phyloP scores from a whole-genome alignment of 306 rosid genomes.

The Betula pendula region DNA sequence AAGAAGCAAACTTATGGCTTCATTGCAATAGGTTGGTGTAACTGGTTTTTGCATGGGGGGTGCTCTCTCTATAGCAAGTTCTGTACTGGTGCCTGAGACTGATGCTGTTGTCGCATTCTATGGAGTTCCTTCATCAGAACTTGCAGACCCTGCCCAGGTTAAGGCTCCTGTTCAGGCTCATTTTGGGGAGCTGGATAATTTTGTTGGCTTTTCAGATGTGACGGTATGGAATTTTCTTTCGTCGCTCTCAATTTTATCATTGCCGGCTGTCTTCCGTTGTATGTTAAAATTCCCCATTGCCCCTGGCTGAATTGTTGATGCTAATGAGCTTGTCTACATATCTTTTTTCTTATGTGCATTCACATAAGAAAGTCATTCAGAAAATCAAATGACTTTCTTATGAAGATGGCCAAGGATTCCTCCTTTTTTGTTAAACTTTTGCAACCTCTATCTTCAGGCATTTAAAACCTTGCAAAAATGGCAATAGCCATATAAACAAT shows the following conservation, averaged over 20 bases:
- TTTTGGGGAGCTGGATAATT: constrained; percentile 86
- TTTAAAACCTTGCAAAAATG: not conserved
- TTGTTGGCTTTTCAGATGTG: constrained; percentile 92
- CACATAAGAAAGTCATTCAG: too few relatives aligned
- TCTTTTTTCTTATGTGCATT: not conserved
- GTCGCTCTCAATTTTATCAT: not conserved
- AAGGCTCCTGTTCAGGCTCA: constrained; percentile 95
- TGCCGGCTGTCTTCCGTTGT: not conserved
- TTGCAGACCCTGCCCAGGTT: constrained; percentile 88
- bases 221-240: constrained; percentile 50
- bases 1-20: constrained; percentile 17
- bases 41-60: constrained; percentile 99
- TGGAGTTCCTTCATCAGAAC: constrained; percentile 84
- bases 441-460: not conserved
- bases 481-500: too few relatives aligned
- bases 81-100: constrained; percentile 76
- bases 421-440: not conserved
- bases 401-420: not conserved
- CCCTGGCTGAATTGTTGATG: not conserved
- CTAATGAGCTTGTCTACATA: not conserved
- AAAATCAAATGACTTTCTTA: not conserved
- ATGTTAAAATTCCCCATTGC: not conserved
- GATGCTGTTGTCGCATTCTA: constrained; percentile 94
- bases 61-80: constrained; percentile 95
- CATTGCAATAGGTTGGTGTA: constrained; percentile 71